Evolutionary conservation across 331 rosid species (phyloP), one percentile per base, ranked within the genome.

Genomic region (Phaseolus coccineus): DNA sequence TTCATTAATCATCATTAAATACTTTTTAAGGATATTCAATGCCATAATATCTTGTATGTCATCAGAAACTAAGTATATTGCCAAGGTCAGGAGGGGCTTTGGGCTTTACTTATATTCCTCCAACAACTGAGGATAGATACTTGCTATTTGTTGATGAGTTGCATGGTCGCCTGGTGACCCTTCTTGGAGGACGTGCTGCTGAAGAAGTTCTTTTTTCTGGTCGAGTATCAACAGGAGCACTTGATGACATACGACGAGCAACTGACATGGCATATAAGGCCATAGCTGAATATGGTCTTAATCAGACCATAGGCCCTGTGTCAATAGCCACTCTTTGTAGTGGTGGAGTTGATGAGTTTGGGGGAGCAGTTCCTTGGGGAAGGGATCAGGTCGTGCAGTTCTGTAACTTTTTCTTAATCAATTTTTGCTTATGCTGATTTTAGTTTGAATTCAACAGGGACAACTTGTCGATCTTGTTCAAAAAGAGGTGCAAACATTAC

Each of bases 251-350:
- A 59, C 88, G 93, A 30, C 87, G 97, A 71, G 98, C 98, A 28
- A 94, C 98, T 68, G 98, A 92, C 87, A 89, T 94, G 93, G 98
- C 98, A 53, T 94, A 94, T 86, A 94, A 94, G 87, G 98, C 97
- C 66, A 91, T 92, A 70, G 97, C 98, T 76, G 98, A 94, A 83
- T 94, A 92, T 87, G 98, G 98, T 76, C 97, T 94, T 67, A 94
- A 92, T 89, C 84, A 86, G 84, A 88, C 91, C 28, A 94, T 94
- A 55, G 98, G 98, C 71, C 98, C 98, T 61, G 82, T 94, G 50
- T 94, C 98, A 76, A 84, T 94, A 35, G 87, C 94, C 47, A 91
- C 94, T 11, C 94, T 94, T 58, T 84, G 93, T 80, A 82, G 79
- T 68, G 97, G 98, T 72, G 98, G 98, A 71, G 82, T 91, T 12